A percentile compares a stretch with the other conserved stretches of the same genome.
These are phyloP conservation scores for Kregervanrija delftensis DNA, from an alignment of 805 yeast species.

Conservation along the genomic window DNA sequence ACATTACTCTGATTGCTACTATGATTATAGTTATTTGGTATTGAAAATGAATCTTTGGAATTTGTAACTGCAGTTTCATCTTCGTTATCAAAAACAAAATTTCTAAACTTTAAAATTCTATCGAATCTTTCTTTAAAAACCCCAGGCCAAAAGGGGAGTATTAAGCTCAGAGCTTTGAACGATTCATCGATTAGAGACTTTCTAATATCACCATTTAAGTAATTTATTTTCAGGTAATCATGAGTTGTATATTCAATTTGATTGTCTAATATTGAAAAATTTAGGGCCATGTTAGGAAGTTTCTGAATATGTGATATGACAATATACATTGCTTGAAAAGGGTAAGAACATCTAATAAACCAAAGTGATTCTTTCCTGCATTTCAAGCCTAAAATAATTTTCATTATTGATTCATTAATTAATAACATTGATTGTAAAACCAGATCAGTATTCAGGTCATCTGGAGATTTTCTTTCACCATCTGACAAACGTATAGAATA, in stretches of 20 bases:
- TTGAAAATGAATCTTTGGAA: too few species aligned
- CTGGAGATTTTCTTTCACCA: background rate
- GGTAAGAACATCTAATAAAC: slow-evolving; percentile 17
- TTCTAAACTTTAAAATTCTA: slow-evolving; percentile 10
- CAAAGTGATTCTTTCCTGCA: slow-evolving; percentile 10
- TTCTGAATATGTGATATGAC: slow-evolving; percentile 14
- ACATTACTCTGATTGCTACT: too few species aligned
- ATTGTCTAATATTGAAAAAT: slow-evolving; percentile 8
- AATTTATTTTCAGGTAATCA: slow-evolving; percentile 6
- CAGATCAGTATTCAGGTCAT: slow-evolving; percentile 10
- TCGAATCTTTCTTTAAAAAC: slow-evolving; percentile 12
- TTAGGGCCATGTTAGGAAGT: slow-evolving; percentile 8
- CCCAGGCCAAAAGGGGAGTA: slow-evolving; percentile 14
- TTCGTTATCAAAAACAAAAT: slow-evolving; percentile 2
- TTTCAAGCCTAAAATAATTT: slow-evolving; percentile 11
- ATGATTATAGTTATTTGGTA: too few species aligned
- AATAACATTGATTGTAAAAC: slow-evolving; percentile 16
- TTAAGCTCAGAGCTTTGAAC: slow-evolving; percentile 2
- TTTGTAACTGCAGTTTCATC: background rate
- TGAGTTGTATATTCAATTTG: slow-evolving; percentile 10
- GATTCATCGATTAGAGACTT: slow-evolving; percentile 8
- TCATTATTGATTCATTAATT: slow-evolving; percentile 19
- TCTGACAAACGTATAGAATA: slow-evolving; percentile 5
- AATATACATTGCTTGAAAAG: slow-evolving; percentile 20
- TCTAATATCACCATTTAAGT: slow-evolving; percentile 12